Evolutionary conservation across 805 yeast genomes (phyloP), one percentile per base, ranked within the genome.

Genomic region (Candida pseudoglaebosa): DNA sequence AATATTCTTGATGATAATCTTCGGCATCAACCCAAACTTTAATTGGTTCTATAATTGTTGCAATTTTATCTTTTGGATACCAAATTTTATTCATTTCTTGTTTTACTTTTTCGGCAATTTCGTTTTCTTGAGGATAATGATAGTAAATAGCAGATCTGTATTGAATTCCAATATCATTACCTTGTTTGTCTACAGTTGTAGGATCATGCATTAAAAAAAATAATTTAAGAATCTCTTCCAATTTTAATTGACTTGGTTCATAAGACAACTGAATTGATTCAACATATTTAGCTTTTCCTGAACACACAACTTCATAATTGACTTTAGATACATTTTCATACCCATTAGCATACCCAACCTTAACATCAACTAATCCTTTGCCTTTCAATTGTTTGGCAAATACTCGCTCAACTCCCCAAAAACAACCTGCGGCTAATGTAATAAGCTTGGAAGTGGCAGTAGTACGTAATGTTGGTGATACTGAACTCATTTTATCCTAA

Each of bases 121-220:
- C 47, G 24, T 50, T 49, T 52, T 84, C 85, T 15, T 58, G 65
- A 17, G 71, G 80, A 2, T 65, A 67, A 51, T 80, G 84, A 6
- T 82, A 70, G 61, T 80, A 87, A 8, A 93, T 74, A 2, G 82
- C 96, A 13, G 91, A 81, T 52, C 97, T 76, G 66, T 91, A 91
- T 60, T 93, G 98, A 1, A 91, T 78, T 7, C 99, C 99, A 6
- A 52, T 50, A 54, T 91, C 97, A 14, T 86, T 84, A 3, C 99
- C 99, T 61, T 93, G 98, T 2, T 75, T 55, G 53, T 90, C 79
- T 38, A 73, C 44, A 2, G 89, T 82, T 2, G 98, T 93, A 34
- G 99, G 98, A 61, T 93, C 98, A 59, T 91, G 99, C 59, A 88
- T 87, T 52, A 83, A 72, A 68, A 88, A 90, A 69, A 91, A 93